phyloP scores from a whole-genome alignment of 2,329 filamentous ascomycete species.

The Penicillium nordicum region DNA sequence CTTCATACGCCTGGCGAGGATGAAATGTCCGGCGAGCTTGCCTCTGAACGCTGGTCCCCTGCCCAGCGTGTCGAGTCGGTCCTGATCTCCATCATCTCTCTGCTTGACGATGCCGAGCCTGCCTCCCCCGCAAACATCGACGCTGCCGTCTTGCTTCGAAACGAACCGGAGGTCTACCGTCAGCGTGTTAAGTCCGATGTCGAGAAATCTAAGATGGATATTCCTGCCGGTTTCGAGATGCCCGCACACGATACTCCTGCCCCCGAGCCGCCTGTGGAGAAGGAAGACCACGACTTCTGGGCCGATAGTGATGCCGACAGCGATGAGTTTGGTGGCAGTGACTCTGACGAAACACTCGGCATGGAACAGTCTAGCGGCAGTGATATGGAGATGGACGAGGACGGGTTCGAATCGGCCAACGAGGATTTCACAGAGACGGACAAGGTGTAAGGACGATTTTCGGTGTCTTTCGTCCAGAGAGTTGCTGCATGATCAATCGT shows the following conservation, averaged over 20 bases:
- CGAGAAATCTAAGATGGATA: conserved; percentile 70
- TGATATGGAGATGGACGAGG: conserved; percentile 55
- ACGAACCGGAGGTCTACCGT: conserved; percentile 67
- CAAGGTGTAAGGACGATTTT: neutral
- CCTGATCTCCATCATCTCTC: conserved; percentile 82
- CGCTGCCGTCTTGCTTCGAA: conserved; percentile 79
- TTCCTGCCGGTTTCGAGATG: conserved; percentile 76
- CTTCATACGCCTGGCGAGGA: conserved; percentile 90
- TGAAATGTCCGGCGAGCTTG: conserved; percentile 82
- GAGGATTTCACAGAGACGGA: neutral
- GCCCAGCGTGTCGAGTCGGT: conserved; percentile 93
- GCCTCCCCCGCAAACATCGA: conserved; percentile 94
- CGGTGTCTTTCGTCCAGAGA: neutral
- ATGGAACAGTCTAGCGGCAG: conserved; percentile 42
- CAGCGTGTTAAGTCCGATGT: conserved; percentile 66
- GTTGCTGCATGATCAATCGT: neutral
- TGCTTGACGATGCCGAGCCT: conserved; percentile 91
- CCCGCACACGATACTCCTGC: conserved; percentile 64
- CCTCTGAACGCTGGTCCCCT: conserved; percentile 90
- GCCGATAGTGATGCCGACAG: conserved; percentile 68
- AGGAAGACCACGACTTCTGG: conserved; percentile 76
- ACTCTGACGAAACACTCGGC: conserved; percentile 52
- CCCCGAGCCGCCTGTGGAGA: conserved; percentile 58
- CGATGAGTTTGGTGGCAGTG: conserved; percentile 73
- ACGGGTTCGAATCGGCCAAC: conserved; percentile 16